Base-by-base conservation (phyloP, 2,329 filamentous ascomycete species). In the Ambrosiella xylebori region DNA sequence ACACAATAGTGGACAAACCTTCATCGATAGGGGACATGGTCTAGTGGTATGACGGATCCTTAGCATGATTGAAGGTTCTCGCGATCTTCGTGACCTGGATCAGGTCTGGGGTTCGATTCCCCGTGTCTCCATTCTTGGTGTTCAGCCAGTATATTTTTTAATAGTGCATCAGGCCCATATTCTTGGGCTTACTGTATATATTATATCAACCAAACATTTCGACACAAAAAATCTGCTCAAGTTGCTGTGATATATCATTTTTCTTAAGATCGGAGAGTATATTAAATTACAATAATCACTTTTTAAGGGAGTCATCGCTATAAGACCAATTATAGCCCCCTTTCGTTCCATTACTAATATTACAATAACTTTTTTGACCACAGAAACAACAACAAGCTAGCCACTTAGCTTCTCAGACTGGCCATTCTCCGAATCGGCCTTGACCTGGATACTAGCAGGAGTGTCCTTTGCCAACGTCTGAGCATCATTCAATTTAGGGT, bases 401-500 rank as follows among this genome's bases (percentile, higher is more conserved):
- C 6, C 11, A 41, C 40, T 49, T 49, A 15, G 12, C 12, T 49
- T 56, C 44, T 39, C 17, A 9, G 13, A 7, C 27, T 15, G 12
- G 36, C 37, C 36, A n/a, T 54, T 38, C 12, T 38, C 36, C 15
- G 36, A 5, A 15, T 54, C 51, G n/a, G 11, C 13, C 3, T 19
- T 27, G 3, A n/a, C 4, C 35, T 7, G 51, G 37, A 13, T 52
- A n/a, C 37, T 11, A 9, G 19, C 35, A 13, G 12, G 45, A 6
- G 50, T 17, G 17, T 64, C 66, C 59, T 68, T 67, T 17, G 68
- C 71, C 62, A 75, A 62, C 3, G 69, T 75, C 67, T 76, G 74
- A 57, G 71, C 53, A 45, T 74, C 64, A 57, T 69, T 75, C 54
- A 76, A 68, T 64, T 69, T 71, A 41, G 73, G 73, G 64, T 76